Percentiles rank a stretch among this genome's conserved stretches.
Evolutionary conservation across 2,329 filamentous ascomycete species (phyloP).

Genomic region (Hypoxylon sp.): DNA sequence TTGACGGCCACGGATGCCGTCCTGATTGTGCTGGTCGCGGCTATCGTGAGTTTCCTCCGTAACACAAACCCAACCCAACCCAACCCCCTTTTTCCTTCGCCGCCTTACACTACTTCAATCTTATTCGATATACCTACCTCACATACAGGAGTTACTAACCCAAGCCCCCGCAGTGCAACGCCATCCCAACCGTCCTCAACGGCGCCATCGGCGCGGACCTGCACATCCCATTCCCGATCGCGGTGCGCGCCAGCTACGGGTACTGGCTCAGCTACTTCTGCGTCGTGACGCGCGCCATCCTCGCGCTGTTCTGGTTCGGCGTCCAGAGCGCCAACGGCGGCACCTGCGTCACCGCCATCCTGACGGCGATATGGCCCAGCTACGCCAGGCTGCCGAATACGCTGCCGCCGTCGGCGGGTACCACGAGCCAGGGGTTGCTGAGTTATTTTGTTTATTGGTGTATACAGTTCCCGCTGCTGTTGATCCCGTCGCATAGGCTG

Average conservation of each 20-base stretch:
- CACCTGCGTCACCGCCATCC: slow-evolving; percentile 62
- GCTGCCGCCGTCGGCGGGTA: slow-evolving; percentile 66
- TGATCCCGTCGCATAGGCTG: slow-evolving; percentile 69
- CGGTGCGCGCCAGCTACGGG: slow-evolving; percentile 61
- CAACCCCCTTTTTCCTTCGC: neutral
- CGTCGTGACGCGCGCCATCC: slow-evolving; percentile 60
- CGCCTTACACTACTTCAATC: no score
- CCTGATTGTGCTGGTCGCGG: slow-evolving; percentile 64
- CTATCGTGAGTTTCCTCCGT: slow-evolving; percentile 50
- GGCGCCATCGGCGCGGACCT: slow-evolving; percentile 55
- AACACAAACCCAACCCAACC: no score
- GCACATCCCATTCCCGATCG: slow-evolving; percentile 60
- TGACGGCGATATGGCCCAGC: slow-evolving; percentile 67
- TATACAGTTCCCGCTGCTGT: slow-evolving; percentile 67
- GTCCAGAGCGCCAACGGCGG: slow-evolving; percentile 74
- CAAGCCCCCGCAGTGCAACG: slow-evolving; percentile 54
- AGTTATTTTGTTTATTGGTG: slow-evolving; percentile 72
- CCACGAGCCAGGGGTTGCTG: slow-evolving; percentile 70
- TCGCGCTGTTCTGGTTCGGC: slow-evolving; percentile 61
- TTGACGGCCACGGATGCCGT: slow-evolving; percentile 62
- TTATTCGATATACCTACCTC: no score
- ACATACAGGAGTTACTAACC: slow-evolving; percentile 6
- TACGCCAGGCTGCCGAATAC: slow-evolving; percentile 68
- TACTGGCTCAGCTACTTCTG: slow-evolving; percentile 53
- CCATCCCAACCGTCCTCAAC: slow-evolving; percentile 63